phyloP scores from a whole-genome alignment of 164 flowering plant genomes.

The Tetrastigma voinierianum region DNA sequence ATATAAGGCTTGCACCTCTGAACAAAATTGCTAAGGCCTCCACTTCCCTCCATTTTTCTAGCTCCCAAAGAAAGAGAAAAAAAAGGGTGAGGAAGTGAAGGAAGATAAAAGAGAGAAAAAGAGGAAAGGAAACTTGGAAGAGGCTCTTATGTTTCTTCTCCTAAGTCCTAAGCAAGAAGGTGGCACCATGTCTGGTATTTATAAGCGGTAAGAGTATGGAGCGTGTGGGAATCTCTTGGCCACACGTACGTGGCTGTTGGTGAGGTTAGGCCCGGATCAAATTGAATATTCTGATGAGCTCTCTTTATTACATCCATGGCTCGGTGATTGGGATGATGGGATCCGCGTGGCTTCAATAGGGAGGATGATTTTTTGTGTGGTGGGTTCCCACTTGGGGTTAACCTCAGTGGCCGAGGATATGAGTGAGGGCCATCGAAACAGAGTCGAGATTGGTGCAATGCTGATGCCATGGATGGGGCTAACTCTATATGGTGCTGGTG shows the following conservation, averaged over 20 bases:
- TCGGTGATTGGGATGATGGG: neutral
- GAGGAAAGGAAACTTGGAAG: conserved; percentile 27
- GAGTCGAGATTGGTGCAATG: too few relatives aligned
- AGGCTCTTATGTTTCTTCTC: conserved; percentile 32
- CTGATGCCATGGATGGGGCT: too few relatives aligned
- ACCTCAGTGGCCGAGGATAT: too few relatives aligned
- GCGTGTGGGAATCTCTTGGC: conserved; percentile 10
- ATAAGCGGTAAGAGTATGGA: conserved; percentile 13
- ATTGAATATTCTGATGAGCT: conserved; percentile 33
- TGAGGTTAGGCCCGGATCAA: conserved; percentile 8
- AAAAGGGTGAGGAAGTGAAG: neutral
- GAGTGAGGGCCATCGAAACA: too few relatives aligned
- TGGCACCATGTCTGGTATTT: conserved; percentile 19
- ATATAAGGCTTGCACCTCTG: conserved; percentile 58
- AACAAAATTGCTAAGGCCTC: conserved; percentile 27
- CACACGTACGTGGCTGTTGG: neutral
- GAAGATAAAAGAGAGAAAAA: neutral
- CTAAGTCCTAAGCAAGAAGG: conserved; percentile 24
- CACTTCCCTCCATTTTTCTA: conserved; percentile 38
- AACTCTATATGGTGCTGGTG: neutral
- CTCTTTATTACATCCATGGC: neutral
- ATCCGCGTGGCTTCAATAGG: too few relatives aligned
- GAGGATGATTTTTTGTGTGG: too few relatives aligned
- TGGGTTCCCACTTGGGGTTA: too few relatives aligned
- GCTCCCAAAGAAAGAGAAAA: neutral